phyloP scores from a whole-genome alignment of 257 asterid genomes.

The Verbascum thapsus region DNA sequence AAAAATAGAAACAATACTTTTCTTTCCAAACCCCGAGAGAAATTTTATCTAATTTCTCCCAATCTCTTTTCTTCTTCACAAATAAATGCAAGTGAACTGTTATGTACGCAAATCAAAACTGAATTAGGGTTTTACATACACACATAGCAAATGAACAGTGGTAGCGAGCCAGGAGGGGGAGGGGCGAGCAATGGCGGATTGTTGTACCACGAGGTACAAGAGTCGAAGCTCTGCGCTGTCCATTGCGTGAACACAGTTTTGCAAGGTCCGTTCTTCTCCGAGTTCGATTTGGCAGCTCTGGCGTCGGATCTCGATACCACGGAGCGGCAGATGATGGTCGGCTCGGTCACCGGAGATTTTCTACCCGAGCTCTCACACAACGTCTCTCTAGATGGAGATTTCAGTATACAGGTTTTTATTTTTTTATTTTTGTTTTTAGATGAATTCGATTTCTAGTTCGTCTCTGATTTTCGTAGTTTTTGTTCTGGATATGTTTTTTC shows the following conservation, averaged over 20 bases:
- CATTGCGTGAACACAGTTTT: constrained; percentile 97
- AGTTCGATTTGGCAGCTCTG: constrained; percentile 95
- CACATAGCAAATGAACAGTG: constrained; percentile 26
- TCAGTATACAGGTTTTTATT: constrained; percentile 63
- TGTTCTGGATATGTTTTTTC: neutral
- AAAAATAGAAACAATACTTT: too few relatives aligned
- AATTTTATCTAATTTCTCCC: too few relatives aligned
- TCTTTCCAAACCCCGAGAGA: too few relatives aligned
- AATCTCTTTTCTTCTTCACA: neutral
- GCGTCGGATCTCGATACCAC: constrained; percentile 92
- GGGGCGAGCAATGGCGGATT: constrained; percentile 82
- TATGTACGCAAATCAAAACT: neutral
- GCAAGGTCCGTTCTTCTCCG: constrained; percentile 98
- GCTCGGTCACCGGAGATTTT: constrained; percentile 78
- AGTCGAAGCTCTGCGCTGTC: constrained; percentile 97
- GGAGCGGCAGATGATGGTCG: constrained; percentile 94
- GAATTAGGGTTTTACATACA: constrained; percentile 17
- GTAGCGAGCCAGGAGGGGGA: constrained; percentile 37
- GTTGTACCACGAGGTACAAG: constrained; percentile 99
- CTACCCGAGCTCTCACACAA: constrained; percentile 62
- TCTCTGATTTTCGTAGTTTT: neutral
- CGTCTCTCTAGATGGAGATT: constrained; percentile 67
- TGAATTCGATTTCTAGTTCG: neutral
- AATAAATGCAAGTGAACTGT: neutral
- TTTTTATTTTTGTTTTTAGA: neutral